Conservation (phyloP, 1,139 yeast genomes). For the Suhomyces coccinellae region DNA sequence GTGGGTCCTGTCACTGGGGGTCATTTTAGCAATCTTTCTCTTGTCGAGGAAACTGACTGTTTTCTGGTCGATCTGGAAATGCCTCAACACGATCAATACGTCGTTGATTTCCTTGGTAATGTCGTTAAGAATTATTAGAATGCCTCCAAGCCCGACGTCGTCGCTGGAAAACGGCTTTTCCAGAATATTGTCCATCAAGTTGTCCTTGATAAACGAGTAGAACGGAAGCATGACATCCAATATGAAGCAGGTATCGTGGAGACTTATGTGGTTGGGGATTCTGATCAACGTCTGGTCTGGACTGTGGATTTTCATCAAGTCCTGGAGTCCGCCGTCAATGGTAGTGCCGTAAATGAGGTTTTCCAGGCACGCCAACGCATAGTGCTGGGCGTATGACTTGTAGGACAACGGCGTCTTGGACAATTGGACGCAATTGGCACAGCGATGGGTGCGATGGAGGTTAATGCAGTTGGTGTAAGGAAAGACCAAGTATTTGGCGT, state of each 20-base stretch:
- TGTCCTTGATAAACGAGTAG: slow-evolving; percentile 27
- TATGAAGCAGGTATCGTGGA: slow-evolving; percentile 41
- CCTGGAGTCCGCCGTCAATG: slow-evolving; percentile 46
- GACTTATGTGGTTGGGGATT: slow-evolving; percentile 33
- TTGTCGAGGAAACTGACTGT: slow-evolving; percentile 32
- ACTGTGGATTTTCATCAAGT: slow-evolving; percentile 29
- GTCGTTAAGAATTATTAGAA: slow-evolving; percentile 33
- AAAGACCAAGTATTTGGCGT: slow-evolving; percentile 32
- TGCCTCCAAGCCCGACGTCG: slow-evolving; percentile 15
- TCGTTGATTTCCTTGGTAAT: slow-evolving; percentile 37
- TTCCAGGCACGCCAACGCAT: slow-evolving; percentile 23
- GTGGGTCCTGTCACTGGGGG: slow-evolving; percentile 14
- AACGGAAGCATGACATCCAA: slow-evolving; percentile 41
- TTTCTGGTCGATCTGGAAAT: slow-evolving; percentile 30
- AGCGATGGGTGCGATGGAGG: slow-evolving; percentile 21
- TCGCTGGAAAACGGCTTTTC: slow-evolving; percentile 1
- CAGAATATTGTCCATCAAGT: slow-evolving; percentile 12
- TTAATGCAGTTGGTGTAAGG: slow-evolving; percentile 39
- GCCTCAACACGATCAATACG: slow-evolving; percentile 34
- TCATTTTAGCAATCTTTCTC: slow-evolving; percentile 15
- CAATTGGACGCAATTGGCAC: slow-evolving; percentile 27
- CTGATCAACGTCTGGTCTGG: slow-evolving; percentile 29
- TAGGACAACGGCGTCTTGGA: slow-evolving; percentile 6
- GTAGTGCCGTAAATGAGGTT: slow-evolving; percentile 36
- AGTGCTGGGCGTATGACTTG: slow-evolving; percentile 15